A percentile compares a stretch with the other conserved stretches of the same genome.
Evolutionary conservation across 805 yeast genomes (phyloP).

Genomic region (Candida succiphila): DNA sequence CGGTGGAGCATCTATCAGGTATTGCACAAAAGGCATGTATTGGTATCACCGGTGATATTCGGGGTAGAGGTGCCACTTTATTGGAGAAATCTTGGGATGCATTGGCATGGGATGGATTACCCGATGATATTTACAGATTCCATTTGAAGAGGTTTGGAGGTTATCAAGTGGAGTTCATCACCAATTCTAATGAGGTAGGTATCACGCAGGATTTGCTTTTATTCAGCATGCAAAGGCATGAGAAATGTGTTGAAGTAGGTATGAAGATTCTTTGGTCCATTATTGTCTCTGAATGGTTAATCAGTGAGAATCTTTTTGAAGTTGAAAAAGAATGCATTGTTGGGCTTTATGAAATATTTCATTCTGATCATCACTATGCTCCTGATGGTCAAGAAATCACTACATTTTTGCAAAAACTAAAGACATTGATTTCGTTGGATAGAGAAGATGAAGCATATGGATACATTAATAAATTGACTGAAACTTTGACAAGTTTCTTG

Average conservation of each 20-base stretch:
- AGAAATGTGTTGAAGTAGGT: conserved; percentile 50
- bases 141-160: conserved; percentile 58
- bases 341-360: conserved; percentile 57
- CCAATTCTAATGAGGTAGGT: conserved; percentile 42
- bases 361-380: conserved; percentile 37
- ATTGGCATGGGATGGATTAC: conserved; percentile 53
- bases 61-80: conserved; percentile 47
- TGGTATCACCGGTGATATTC: conserved; percentile 51
- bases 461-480: conserved; percentile 39
- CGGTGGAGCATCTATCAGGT: conserved; percentile 59
- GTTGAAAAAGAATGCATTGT: conserved; percentile 54
- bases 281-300: conserved; percentile 54
- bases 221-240: conserved; percentile 59
- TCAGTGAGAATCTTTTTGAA: conserved; percentile 46
- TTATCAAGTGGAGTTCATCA: conserved; percentile 51
- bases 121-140: conserved; percentile 46
- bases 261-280: conserved; percentile 63
- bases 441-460: conserved; percentile 54
- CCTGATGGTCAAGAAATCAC: conserved; percentile 48
- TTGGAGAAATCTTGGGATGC: conserved; percentile 63
- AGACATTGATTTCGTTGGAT: conserved; percentile 36
- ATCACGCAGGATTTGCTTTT: conserved; percentile 56
- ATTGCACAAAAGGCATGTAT: conserved; percentile 66
- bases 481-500: conserved; percentile 50
- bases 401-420: conserved; percentile 40